A percentile compares a stretch with the other conserved stretches of the same genome.
Conservation (phyloP, 2,329 filamentous ascomycete species). For the Colletotrichum sp. region DNA sequence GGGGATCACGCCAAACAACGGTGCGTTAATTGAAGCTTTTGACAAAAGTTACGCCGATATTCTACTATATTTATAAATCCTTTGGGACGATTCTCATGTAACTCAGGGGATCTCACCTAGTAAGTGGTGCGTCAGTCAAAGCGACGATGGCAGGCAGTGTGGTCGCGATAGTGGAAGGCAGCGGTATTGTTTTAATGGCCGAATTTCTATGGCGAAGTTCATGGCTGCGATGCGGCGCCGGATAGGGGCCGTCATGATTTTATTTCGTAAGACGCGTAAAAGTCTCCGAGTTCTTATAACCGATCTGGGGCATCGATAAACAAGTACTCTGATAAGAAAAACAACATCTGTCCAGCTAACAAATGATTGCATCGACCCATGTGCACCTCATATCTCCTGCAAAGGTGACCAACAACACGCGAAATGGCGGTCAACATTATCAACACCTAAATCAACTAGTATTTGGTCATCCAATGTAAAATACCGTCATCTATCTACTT, state of each 20-base stretch:
- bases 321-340: background rate
- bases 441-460: background rate
- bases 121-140: background rate
- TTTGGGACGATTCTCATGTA: background rate
- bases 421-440: background rate
- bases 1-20: background rate
- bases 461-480: background rate
- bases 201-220: background rate
- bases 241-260: fast-evolving
- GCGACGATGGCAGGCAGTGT: background rate
- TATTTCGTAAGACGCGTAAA: background rate
- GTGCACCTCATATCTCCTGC: background rate
- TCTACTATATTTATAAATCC: background rate
- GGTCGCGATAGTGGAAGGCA: background rate
- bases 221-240: background rate
- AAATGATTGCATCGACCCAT: background rate
- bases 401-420: background rate
- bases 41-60: background rate
- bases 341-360: background rate
- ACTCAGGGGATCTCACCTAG: background rate
- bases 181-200: background rate
- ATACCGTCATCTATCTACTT: fast-evolving
- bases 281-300: background rate
- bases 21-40: background rate
- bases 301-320: background rate